A percentile compares a stretch with the other conserved stretches of the same genome.
Evolutionary conservation across 108 stramenopile species (phyloP).

Genomic region (Cyclotella distinguenda): DNA sequence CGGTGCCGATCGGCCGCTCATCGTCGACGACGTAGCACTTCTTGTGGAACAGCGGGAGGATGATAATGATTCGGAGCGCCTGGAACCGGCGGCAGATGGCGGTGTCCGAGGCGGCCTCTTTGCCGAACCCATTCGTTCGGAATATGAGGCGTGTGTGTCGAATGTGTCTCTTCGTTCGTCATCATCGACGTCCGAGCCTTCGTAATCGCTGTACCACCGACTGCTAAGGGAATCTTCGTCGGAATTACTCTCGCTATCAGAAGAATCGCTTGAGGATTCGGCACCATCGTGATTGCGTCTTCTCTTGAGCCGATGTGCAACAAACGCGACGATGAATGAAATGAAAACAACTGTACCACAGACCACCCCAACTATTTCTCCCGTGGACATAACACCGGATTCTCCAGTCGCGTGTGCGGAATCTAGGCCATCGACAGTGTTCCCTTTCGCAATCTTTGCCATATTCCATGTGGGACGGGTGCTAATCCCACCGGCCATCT

Average conservation of each 20-base stretch:
- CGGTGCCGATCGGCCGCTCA: neutral
- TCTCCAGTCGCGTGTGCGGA: neutral
- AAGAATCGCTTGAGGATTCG: constrained; percentile 6
- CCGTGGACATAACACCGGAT: neutral
- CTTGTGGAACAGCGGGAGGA: neutral
- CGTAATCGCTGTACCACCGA: constrained; percentile 26
- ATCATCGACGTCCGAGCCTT: constrained; percentile 8
- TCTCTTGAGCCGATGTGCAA: neutral
- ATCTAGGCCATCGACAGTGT: neutral
- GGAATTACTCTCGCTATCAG: neutral
- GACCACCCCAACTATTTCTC: neutral
- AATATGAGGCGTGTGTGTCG: constrained; percentile 3
- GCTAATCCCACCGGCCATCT: neutral
- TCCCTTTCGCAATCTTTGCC: neutral
- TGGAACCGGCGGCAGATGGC: neutral
- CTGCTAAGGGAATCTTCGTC: constrained; percentile 18
- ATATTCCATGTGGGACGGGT: neutral
- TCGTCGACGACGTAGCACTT: neutral
- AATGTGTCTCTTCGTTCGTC: constrained; percentile 7
- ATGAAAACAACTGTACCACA: neutral
- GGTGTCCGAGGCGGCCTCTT: neutral
- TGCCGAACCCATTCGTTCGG: neutral
- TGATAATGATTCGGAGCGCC: no score
- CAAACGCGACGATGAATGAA: neutral
- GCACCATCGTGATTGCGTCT: neutral